These are phyloP conservation scores for Nemophila menziesii DNA, from an alignment of 257 asterid genomes.

Conservation along the genomic window DNA sequence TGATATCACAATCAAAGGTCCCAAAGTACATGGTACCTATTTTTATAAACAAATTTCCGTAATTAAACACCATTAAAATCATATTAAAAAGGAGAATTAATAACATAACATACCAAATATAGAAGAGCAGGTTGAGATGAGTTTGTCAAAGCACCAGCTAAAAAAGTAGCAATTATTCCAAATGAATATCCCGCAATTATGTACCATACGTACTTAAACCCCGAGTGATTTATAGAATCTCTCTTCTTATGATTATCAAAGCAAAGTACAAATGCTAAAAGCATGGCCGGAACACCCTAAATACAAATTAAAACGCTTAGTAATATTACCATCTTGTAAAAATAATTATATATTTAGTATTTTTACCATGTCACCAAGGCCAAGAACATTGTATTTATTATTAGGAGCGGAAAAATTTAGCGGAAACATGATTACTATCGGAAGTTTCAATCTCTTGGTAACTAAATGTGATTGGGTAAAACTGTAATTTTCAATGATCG, in stretches of 20 bases:
- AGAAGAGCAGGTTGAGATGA: conserved; percentile 96
- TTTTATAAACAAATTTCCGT: background rate
- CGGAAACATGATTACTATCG: conserved; percentile 91
- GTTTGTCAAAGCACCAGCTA: conserved; percentile 80
- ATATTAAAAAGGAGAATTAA: background rate
- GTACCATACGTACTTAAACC: conserved; percentile 55
- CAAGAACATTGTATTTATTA: conserved; percentile 79
- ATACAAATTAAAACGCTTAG: conserved; percentile 3
- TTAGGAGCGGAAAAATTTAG: conserved; percentile 60
- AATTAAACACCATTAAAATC: background rate
- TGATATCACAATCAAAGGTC: conserved; percentile 59
- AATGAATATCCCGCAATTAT: conserved; percentile 74
- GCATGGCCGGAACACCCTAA: conserved; percentile 98
- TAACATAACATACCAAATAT: conserved; percentile 48
- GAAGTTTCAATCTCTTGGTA: conserved; percentile 78
- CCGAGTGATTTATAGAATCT: conserved; percentile 40
- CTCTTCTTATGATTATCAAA: conserved; percentile 64
- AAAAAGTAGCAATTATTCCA: conserved; percentile 72
- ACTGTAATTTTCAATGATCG: conserved; percentile 71
- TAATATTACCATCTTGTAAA: background rate
- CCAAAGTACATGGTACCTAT: conserved; percentile 88
- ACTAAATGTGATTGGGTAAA: conserved; percentile 86
- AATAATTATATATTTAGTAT: conserved; percentile 6
- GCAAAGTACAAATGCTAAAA: conserved; percentile 78
- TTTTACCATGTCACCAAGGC: conserved; percentile 91